Evolutionary conservation across 495 filamentous ascomycete species (phyloP), one percentile per base, ranked within the genome.

Genomic region (Daldinia loculata): DNA sequence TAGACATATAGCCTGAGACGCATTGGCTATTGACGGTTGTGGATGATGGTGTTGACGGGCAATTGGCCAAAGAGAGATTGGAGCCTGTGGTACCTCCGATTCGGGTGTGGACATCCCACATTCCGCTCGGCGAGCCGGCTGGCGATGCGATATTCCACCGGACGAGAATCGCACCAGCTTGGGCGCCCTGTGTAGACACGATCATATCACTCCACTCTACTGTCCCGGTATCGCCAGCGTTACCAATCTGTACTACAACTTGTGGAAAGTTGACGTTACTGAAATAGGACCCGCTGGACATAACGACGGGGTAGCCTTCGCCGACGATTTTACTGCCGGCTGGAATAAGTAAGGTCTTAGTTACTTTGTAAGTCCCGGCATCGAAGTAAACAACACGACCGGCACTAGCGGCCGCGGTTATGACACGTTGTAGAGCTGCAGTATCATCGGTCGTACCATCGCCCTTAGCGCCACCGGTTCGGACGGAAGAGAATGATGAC

Each of bases 21-120:
- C 92, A 95, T 41, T 87, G 72, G 17, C 76, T 27, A 63, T 88
- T 84, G 32, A 86, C 61, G 53, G 76, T 77, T 32, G 65, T 70
- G 4, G 75, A 82, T 61, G 78, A 76, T 1, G 92, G 90, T 2
- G 84, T 88, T 75, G 91, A 91, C 9, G 85, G 70, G 77, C 93
- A 97, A 15, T 83, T 87, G 60, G 89, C 81, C 12, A 89, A 86
- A 77, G 95, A 92, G 15, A 97, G 83, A 24, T 88, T 79, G 2
- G 93, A 95, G 24, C 94, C 93, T 2, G 89, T 88, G 15, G 90
- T 88, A 9, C 94, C 94, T 56, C 93, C 90, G 58, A 92, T 86
- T 51, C 94, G 90, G 70, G 91, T 88, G 78, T 97, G 94, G 4
- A 93, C 90, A 78, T 97, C 94, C 93, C 93, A 98, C 84, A 97